Evolutionary conservation across 2,329 filamentous ascomycete species (phyloP).

Genomic region (Fusarium abutilonis): DNA sequence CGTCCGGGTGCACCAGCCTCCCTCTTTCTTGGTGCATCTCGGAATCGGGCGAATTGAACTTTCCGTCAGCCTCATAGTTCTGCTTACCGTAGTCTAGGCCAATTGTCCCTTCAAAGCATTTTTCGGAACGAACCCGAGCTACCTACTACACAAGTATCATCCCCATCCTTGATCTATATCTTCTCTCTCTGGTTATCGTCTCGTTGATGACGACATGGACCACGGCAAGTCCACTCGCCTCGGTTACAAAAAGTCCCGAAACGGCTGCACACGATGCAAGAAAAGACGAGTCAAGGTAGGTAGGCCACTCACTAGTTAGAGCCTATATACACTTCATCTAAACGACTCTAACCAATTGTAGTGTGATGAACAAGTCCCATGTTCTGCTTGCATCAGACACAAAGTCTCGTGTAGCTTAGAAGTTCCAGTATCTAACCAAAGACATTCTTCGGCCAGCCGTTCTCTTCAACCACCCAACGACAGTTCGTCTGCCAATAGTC

Average conservation of each 20-base stretch:
- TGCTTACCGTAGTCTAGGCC: neutral
- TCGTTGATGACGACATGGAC: neutral
- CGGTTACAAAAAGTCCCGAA: constrained; percentile 36
- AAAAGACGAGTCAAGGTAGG: constrained; percentile 33
- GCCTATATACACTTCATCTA: neutral
- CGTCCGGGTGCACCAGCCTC: too few species aligned
- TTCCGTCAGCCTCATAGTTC: constrained; percentile 1
- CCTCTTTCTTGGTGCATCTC: neutral
- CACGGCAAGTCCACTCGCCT: constrained; percentile 12
- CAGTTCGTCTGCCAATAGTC: neutral
- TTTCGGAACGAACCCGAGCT: constrained; percentile 28
- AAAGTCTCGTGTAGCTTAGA: constrained; percentile 27
- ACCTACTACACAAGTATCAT: neutral
- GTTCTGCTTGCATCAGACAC: constrained; percentile 26
- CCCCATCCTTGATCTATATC: neutral
- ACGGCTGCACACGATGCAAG: constrained; percentile 29
- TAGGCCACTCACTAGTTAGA: neutral
- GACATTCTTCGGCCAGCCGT: neutral
- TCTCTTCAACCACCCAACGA: constrained; percentile 14
- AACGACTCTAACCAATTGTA: neutral
- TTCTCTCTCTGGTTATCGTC: neutral
- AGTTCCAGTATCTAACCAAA: neutral
- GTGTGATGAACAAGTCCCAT: constrained; percentile 30
- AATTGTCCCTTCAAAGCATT: neutral
- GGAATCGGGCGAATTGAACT: constrained; percentile 10